Conservation (phyloP, 371 early-diverging fungal species). For the Dichotomocladium elegans region DNA sequence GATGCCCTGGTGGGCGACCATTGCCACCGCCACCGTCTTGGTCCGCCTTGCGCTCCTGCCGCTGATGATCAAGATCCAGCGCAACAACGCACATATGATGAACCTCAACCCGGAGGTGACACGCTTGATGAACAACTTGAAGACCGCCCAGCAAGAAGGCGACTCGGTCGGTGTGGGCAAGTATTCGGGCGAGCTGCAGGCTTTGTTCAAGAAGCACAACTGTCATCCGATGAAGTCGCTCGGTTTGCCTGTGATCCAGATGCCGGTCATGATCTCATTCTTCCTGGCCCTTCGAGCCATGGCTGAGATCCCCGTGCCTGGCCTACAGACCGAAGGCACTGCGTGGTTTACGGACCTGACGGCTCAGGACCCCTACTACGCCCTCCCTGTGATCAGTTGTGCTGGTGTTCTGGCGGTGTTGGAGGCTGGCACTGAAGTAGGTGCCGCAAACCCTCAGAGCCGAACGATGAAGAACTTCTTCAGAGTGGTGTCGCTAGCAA, state of each 20-base stretch:
- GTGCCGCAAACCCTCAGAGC: conserved; percentile 42
- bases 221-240: conserved; percentile 64
- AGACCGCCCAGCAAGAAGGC: conserved; percentile 50
- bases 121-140: conserved; percentile 62
- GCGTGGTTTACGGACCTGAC: conserved; percentile 86
- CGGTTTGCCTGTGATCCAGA: conserved; percentile 65
- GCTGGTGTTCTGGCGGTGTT: conserved; percentile 71
- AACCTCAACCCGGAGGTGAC: conserved; percentile 77
- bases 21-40: conserved; percentile 66
- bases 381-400: conserved; percentile 76
- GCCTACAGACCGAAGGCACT: conserved; percentile 73
- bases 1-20: conserved; percentile 93
- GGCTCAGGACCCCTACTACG: conserved; percentile 75
- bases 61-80: conserved; percentile 71
- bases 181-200: conserved; percentile 52
- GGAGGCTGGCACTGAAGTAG: conserved; percentile 67
- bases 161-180: conserved; percentile 57
- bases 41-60: conserved; percentile 77
- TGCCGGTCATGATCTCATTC: conserved; percentile 88
- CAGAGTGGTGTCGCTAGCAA: conserved; percentile 59
- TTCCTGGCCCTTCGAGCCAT: conserved; percentile 84
- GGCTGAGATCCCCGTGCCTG: conserved; percentile 82
- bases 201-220: conserved; percentile 61
- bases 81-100: conserved; percentile 66
- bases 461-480: conserved; percentile 66